phyloP scores from a whole-genome alignment of 116 monocot species.

The Posidonia oceanica region DNA sequence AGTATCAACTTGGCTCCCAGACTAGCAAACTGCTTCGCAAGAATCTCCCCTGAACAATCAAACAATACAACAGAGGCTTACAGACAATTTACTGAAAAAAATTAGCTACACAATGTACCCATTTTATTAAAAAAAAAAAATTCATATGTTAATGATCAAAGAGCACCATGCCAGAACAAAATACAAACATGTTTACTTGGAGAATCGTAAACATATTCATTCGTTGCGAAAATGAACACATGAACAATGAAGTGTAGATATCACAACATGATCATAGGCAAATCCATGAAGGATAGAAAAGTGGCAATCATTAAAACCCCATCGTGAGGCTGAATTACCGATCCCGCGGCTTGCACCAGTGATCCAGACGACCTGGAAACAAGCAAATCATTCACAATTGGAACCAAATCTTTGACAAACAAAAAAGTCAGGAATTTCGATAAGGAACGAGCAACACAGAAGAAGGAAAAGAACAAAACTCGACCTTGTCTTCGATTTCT shows the following conservation, averaged over 20 bases:
- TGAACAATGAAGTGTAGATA: not conserved
- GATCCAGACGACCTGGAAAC: constrained; percentile 82
- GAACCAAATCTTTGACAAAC: not conserved
- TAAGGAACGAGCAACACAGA: no score
- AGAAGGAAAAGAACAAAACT: not conserved
- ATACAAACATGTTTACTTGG: no score
- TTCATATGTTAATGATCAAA: no score
- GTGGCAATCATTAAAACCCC: no score
- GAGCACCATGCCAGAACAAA: no score
- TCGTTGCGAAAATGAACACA: no score
- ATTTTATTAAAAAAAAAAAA: no score
- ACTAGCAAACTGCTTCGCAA: constrained; percentile 72
- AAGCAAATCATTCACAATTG: not conserved
- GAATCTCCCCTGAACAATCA: constrained; percentile 51
- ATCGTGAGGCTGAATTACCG: constrained; percentile 19
- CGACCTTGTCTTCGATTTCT: constrained; percentile 73
- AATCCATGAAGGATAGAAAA: not conserved
- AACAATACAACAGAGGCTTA: not conserved
- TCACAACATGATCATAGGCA: not conserved
- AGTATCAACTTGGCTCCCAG: constrained; percentile 95
- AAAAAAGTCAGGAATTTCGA: not conserved
- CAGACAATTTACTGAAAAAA: not conserved
- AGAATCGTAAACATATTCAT: no score
- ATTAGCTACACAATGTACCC: not conserved
- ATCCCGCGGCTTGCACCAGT: constrained; percentile 98